Percentiles rank a stretch among this genome's conserved stretches.
phyloP scores from a whole-genome alignment of 2,329 filamentous ascomycete species.

The Scleromitrula shiraiana region DNA sequence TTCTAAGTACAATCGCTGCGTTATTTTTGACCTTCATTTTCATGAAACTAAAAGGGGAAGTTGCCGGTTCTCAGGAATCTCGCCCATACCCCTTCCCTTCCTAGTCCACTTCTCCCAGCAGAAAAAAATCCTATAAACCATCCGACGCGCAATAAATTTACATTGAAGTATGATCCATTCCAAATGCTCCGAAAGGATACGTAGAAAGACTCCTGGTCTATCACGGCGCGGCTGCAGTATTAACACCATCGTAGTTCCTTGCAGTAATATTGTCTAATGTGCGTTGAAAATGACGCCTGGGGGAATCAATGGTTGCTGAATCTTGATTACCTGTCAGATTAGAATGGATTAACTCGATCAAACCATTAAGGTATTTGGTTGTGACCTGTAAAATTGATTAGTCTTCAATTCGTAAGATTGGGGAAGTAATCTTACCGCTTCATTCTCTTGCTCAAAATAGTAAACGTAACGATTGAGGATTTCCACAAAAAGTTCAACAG shows the following conservation, averaged over 20 bases:
- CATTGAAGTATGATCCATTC: constrained; percentile 7
- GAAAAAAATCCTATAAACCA: not conserved
- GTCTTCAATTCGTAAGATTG: not conserved
- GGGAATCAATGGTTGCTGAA: constrained; percentile 75
- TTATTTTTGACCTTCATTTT: constrained; percentile 11
- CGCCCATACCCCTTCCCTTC: not conserved
- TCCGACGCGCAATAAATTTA: constrained; percentile 8
- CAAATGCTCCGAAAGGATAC: not conserved
- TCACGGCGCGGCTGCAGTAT: constrained; percentile 33
- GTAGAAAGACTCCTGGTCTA: not conserved
- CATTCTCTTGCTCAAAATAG: constrained; percentile 98
- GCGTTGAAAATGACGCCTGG: constrained; percentile 87
- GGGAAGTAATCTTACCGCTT: constrained; percentile 56
- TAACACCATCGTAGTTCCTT: constrained; percentile 86
- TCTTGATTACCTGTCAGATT: constrained; percentile 83
- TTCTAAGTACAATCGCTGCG: constrained; percentile 10
- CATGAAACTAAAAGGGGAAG: constrained; percentile 1
- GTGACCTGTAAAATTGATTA: constrained; percentile 51
- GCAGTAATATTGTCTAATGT: constrained; percentile 90
- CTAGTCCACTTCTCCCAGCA: not conserved
- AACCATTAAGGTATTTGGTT: constrained; percentile 93
- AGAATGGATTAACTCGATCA: constrained; percentile 96
- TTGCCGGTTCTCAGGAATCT: constrained; percentile 4
- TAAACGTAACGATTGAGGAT: constrained; percentile 98
- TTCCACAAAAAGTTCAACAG: constrained; percentile 96